These are phyloP conservation scores for Coemansia sp. DNA, from an alignment of 192 early-diverging fungal genomes.

Conservation along the genomic window DNA sequence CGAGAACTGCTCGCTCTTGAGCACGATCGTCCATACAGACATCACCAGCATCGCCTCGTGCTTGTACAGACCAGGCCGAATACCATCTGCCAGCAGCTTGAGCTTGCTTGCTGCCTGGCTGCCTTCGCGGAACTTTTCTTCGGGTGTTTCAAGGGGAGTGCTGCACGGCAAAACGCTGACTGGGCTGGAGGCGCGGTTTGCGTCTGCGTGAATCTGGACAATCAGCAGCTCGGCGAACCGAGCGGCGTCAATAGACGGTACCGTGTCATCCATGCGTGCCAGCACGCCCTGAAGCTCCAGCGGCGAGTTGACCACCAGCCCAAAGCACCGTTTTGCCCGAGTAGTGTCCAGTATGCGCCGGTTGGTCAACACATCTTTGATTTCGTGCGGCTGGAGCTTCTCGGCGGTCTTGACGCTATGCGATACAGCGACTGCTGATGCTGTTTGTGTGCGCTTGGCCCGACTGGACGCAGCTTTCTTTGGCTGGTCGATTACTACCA, in stretches of 20 bases:
- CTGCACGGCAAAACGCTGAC: constrained; percentile 1
- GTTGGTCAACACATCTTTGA: constrained; percentile 2
- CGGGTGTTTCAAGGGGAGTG: neutral
- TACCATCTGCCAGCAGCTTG: neutral
- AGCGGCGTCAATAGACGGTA: constrained; percentile 12
- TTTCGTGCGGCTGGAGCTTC: constrained; percentile 3
- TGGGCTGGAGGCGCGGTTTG: neutral
- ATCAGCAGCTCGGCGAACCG: constrained; percentile 16
- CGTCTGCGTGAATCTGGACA: constrained; percentile 9
- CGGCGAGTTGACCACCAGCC: constrained; percentile 3
- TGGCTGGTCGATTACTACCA: neutral
- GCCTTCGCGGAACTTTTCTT: constrained; percentile 5
- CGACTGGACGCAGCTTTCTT: constrained; percentile 4
- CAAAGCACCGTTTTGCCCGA: constrained; percentile 11
- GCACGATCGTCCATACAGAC: constrained; percentile 33
- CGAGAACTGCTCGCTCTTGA: constrained; percentile 24
- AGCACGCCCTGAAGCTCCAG: constrained; percentile 8
- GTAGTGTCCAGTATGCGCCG: constrained; percentile 11
- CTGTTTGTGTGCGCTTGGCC: neutral
- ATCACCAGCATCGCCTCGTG: constrained; percentile 20
- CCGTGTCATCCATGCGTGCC: constrained; percentile 6
- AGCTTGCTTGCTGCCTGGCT: neutral
- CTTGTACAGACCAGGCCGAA: constrained; percentile 19
- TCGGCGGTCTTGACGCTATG: neutral
- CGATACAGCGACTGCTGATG: neutral